Evolutionary conservation across 306 rosid species (phyloP).

Genomic region (Crotalaria pallida): DNA sequence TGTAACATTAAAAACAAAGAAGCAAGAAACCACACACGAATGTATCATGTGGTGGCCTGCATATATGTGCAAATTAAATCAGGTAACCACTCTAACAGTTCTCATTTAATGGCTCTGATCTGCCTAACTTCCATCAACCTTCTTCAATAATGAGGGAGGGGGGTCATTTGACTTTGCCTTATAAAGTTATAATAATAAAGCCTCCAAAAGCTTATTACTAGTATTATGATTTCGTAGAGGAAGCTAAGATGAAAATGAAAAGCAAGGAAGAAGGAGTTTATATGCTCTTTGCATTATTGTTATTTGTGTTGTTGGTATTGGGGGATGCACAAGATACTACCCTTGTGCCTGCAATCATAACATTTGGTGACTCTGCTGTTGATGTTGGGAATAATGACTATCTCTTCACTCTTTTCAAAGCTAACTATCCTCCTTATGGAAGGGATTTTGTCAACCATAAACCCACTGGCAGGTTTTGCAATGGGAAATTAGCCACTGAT

Average conservation of each 20-base stretch:
- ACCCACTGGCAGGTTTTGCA: slow-evolving; percentile 85
- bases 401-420: slow-evolving; percentile 60
- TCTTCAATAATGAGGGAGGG: slow-evolving; percentile 34
- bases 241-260: slow-evolving; percentile 48
- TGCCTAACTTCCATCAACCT: slow-evolving; percentile 42
- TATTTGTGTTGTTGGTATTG: slow-evolving; percentile 27
- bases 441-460: slow-evolving; percentile 69
- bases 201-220: neutral
- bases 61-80: neutral
- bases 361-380: slow-evolving; percentile 82
- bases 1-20: too few species aligned
- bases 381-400: slow-evolving; percentile 86
- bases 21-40: neutral
- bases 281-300: slow-evolving; percentile 36
- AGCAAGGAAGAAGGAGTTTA: slow-evolving; percentile 30
- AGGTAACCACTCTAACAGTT: slow-evolving; percentile 10
- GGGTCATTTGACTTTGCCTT: slow-evolving; percentile 16
- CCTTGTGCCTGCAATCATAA: slow-evolving; percentile 69
- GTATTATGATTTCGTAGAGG: too few species aligned
- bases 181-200: too few species aligned
- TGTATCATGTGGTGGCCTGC: neutral
- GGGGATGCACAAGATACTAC: slow-evolving; percentile 66
- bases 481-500: slow-evolving; percentile 85
- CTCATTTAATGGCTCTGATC: slow-evolving; percentile 36
- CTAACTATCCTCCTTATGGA: slow-evolving; percentile 83